Evolutionary conservation across 202 grass and related monocot genomes (phyloP).

Genomic region (Zizania palustris): DNA sequence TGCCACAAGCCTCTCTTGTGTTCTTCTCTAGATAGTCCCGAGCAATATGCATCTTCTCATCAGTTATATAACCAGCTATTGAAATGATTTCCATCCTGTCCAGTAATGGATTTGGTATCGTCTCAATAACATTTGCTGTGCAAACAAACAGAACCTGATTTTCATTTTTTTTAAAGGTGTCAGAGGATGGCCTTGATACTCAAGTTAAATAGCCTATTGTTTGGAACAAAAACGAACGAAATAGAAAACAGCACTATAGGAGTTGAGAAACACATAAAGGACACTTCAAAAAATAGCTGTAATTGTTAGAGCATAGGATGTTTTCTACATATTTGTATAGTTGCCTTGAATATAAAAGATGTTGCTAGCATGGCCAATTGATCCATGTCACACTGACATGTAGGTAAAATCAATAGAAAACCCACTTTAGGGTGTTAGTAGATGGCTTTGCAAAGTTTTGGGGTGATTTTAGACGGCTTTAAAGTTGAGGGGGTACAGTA

Average conservation of each 20-base stretch:
- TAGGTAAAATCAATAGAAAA: not conserved
- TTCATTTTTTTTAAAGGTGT: conserved; percentile 49
- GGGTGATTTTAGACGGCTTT: no score
- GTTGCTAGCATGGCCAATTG: not conserved
- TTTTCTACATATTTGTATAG: not conserved
- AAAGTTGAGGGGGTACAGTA: no score
- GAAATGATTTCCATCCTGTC: conserved; percentile 98
- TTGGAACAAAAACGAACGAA: conserved; percentile 27
- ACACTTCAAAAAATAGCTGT: conserved; percentile 23
- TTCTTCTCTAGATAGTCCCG: conserved; percentile 91
- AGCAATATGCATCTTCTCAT: conserved; percentile 98
- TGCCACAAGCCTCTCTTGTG: conserved; percentile 84
- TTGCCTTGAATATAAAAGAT: not conserved
- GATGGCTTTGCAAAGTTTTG: no score
- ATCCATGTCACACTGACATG: not conserved
- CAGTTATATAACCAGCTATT: conserved; percentile 99
- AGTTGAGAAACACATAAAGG: conserved; percentile 17
- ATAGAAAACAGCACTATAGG: conserved; percentile 16
- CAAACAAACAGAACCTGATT: conserved; percentile 97
- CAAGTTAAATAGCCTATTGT: conserved; percentile 2
- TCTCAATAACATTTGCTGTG: conserved; percentile 97
- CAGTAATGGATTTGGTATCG: conserved; percentile 89
- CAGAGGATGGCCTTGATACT: conserved; percentile 35
- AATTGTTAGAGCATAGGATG: not conserved
- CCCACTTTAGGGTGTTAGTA: no score